Percentiles rank a stretch among this genome's conserved stretches.
Conservation (phyloP, 768 basidiomycete species). For the Lentinula guzmanii region DNA sequence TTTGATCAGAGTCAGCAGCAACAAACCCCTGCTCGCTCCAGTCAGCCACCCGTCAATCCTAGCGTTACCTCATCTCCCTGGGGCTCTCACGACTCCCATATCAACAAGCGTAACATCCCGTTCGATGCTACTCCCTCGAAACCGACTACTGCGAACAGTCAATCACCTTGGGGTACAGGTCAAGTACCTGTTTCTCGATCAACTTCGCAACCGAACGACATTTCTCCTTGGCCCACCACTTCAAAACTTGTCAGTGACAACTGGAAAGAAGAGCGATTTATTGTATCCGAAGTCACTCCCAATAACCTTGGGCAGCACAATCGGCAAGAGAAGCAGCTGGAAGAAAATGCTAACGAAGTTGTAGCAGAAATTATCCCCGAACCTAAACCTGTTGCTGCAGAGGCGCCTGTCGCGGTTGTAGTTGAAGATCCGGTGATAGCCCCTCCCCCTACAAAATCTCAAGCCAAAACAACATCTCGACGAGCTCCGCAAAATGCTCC, state of each 20-base stretch:
- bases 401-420: conserved; percentile 5
- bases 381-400: conserved; percentile 10
- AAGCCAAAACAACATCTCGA: conserved; percentile 9
- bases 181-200: conserved; percentile 15
- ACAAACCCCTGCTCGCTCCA: not conserved
- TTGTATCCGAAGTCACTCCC: conserved; percentile 47
- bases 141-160: conserved; percentile 14
- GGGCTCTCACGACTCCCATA: conserved; percentile 22
- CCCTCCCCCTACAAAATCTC: conserved; percentile 15
- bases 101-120: conserved; percentile 23
- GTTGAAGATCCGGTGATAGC: conserved; percentile 10
- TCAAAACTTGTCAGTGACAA: not conserved
- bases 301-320: conserved; percentile 58
- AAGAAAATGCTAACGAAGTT: conserved; percentile 12
- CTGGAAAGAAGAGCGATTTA: conserved; percentile 15
- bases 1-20: not conserved
- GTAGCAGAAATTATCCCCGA: conserved; percentile 5
- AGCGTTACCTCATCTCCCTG: conserved; percentile 23
- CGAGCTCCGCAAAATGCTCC: conserved; percentile 12
- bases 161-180: conserved; percentile 1
- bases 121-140: conserved; percentile 41
- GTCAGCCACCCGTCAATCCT: conserved; percentile 2
- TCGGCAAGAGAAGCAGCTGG: conserved; percentile 39
- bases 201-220: conserved; percentile 27
- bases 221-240: conserved; percentile 11